Evolutionary conservation across 108 stramenopile species (phyloP).

Genomic region (Pseudonitzschia pungens): DNA sequence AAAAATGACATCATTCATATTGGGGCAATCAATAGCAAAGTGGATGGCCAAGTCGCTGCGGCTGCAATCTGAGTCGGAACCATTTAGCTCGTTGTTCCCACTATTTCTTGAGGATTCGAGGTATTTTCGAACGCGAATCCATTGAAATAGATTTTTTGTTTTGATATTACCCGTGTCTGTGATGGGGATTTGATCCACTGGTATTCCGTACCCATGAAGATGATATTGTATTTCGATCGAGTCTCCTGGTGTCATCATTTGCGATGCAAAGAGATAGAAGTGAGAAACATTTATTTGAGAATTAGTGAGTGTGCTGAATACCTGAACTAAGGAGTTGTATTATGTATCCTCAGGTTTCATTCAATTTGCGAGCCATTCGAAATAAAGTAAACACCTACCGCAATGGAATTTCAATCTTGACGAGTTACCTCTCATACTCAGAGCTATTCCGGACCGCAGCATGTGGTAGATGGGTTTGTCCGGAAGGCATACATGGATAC

Average conservation of each 20-base stretch:
- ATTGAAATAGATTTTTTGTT: constrained; percentile 25
- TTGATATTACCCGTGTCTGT: constrained; percentile 22
- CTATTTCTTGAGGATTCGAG: background rate
- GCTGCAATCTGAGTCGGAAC: background rate
- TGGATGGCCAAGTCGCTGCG: background rate
- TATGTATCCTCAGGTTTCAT: background rate
- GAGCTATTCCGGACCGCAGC: background rate
- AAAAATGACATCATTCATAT: constrained; percentile 16
- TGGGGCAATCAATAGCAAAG: constrained; percentile 7
- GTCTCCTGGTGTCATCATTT: background rate
- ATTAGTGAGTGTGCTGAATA: too few relatives aligned
- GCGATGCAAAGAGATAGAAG: background rate
- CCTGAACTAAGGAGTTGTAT: background rate
- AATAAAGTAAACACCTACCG: background rate
- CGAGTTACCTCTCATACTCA: background rate
- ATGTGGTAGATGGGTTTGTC: constrained; percentile 14
- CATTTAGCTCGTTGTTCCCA: too few relatives aligned
- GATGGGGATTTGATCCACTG: constrained; percentile 19
- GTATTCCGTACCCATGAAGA: constrained; percentile 29
- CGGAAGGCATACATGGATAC: constrained; percentile 6
- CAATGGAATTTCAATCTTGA: constrained; percentile 3
- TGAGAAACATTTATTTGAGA: too few relatives aligned
- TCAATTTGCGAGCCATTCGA: background rate
- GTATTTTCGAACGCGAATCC: constrained; percentile 17
- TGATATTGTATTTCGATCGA: constrained; percentile 17